Evolutionary conservation across 495 filamentous ascomycete species (phyloP).

Genomic region (Aspergillus homomorphus): DNA sequence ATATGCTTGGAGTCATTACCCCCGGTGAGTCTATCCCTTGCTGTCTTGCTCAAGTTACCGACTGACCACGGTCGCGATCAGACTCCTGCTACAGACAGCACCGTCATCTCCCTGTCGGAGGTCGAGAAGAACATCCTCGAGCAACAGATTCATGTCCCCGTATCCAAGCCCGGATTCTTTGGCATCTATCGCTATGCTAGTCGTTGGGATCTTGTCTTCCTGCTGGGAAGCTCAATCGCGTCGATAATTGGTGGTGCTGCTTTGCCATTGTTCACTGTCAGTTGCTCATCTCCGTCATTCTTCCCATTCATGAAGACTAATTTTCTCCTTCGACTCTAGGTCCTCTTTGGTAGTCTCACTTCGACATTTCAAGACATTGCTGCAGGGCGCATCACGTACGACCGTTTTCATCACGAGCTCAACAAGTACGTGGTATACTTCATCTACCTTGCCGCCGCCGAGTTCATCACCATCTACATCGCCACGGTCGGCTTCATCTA

Average conservation of each 20-base stretch:
- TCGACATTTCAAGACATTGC: conserved; percentile 68
- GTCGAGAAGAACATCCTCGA: conserved; percentile 63
- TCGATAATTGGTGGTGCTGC: conserved; percentile 76
- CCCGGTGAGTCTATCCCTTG: neutral
- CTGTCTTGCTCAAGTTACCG: neutral
- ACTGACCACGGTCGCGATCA: neutral
- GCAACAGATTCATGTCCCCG: conserved; percentile 66
- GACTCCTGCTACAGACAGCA: conserved; percentile 6
- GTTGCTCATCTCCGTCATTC: no score
- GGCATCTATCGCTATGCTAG: conserved; percentile 79
- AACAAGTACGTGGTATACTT: conserved; percentile 75
- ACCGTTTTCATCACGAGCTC: conserved; percentile 59
- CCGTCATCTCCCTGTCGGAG: conserved; percentile 11
- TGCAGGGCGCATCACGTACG: conserved; percentile 38
- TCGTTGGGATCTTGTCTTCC: conserved; percentile 66
- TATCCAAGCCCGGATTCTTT: conserved; percentile 59
- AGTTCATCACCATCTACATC: conserved; percentile 77
- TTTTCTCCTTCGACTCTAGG: conserved; percentile 20
- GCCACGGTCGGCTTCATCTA: conserved; percentile 88
- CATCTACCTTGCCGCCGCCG: conserved; percentile 79
- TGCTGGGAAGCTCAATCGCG: conserved; percentile 57
- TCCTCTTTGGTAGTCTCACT: conserved; percentile 73
- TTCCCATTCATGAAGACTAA: neutral
- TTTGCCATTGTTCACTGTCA: conserved; percentile 82
- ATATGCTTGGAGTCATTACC: conserved; percentile 6